Conservation (phyloP, 805 yeast species). For the Wickerhamiella azymoides region DNA sequence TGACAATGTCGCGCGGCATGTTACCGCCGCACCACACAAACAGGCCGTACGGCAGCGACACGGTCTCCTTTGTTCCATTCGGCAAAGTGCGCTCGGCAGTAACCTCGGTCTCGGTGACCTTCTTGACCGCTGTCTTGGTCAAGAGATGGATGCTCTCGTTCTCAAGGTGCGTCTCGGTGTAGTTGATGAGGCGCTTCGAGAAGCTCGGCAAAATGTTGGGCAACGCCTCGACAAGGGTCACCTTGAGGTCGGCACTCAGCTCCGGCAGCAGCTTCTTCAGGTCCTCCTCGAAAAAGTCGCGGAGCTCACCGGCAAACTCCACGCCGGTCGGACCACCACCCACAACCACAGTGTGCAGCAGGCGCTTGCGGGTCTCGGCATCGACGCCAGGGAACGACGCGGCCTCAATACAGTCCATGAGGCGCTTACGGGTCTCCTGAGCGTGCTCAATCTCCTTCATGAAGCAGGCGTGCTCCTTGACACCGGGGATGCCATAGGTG, state of each 20-base stretch:
- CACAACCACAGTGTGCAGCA: conserved; percentile 78
- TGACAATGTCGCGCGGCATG: conserved; percentile 66
- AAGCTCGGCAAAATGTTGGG: conserved; percentile 63
- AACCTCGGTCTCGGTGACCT: conserved; percentile 59
- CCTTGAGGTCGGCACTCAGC: conserved; percentile 66
- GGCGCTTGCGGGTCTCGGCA: conserved; percentile 68
- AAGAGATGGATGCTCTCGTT: conserved; percentile 55
- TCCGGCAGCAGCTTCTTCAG: conserved; percentile 79
- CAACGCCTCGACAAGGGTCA: conserved; percentile 77
- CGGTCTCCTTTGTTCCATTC: conserved; percentile 48
- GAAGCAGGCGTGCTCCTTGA: conserved; percentile 68
- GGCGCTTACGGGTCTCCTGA: conserved; percentile 61
- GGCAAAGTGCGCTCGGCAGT: conserved; percentile 53
- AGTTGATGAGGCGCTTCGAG: conserved; percentile 34
- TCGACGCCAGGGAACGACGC: conserved; percentile 58
- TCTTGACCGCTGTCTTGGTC: conserved; percentile 79
- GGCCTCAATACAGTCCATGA: conserved; percentile 80
- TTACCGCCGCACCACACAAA: conserved; percentile 98
- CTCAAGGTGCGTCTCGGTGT: conserved; percentile 66
- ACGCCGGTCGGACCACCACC: conserved; percentile 99
- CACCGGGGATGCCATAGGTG: conserved; percentile 92
- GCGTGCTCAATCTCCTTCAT: conserved; percentile 86
- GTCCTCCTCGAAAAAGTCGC: conserved; percentile 88
- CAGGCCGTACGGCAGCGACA: conserved; percentile 75
- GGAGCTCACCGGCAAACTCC: conserved; percentile 91